Conservation (phyloP, 768 basidiomycete species). For the Lyophyllum shimeji region DNA sequence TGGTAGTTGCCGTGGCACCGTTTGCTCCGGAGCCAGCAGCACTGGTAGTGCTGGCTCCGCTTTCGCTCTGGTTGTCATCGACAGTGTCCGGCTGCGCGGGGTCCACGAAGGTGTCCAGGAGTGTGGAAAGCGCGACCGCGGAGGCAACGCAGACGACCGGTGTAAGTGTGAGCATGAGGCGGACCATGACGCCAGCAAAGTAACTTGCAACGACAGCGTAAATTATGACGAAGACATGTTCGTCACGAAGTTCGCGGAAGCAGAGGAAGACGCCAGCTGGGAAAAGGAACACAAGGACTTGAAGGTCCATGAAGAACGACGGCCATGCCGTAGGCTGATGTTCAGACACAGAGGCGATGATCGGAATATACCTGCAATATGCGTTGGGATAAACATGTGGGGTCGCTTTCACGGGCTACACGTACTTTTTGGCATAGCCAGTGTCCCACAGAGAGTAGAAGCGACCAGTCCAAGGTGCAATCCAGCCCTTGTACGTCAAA, state of each 20-base stretch:
- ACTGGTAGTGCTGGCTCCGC: constrained; percentile 16
- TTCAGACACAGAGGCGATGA: constrained; percentile 98
- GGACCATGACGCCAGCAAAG: constrained; percentile 99
- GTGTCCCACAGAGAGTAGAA: constrained; percentile 99
- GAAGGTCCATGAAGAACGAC: constrained; percentile 98
- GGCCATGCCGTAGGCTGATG: constrained; percentile 99
- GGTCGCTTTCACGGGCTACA: constrained; percentile 10
- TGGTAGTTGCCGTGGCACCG: constrained; percentile 5
- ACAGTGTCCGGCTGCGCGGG: constrained; percentile 61
- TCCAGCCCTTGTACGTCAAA: constrained; percentile 91
- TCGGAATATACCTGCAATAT: constrained; percentile 78
- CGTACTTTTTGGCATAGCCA: constrained; percentile 95
- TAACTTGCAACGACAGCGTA: constrained; percentile 95
- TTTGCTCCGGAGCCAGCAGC: too few species aligned
- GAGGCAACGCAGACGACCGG: constrained; percentile 95
- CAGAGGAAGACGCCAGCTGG: constrained; percentile 94
- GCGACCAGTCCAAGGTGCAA: constrained; percentile 99
- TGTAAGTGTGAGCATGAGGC: constrained; percentile 95
- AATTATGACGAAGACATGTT: constrained; percentile 98
- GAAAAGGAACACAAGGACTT: constrained; percentile 97
- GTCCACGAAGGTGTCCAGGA: constrained; percentile 90
- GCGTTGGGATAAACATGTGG: constrained; percentile 8
- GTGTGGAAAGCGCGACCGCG: constrained; percentile 85
- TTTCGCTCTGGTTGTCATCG: constrained; percentile 31
- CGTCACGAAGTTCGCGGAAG: constrained; percentile 93